These are phyloP conservation scores for Monoraphidium neglectum DNA, from an alignment of 139 green algal genomes.

Conservation along the genomic window DNA sequence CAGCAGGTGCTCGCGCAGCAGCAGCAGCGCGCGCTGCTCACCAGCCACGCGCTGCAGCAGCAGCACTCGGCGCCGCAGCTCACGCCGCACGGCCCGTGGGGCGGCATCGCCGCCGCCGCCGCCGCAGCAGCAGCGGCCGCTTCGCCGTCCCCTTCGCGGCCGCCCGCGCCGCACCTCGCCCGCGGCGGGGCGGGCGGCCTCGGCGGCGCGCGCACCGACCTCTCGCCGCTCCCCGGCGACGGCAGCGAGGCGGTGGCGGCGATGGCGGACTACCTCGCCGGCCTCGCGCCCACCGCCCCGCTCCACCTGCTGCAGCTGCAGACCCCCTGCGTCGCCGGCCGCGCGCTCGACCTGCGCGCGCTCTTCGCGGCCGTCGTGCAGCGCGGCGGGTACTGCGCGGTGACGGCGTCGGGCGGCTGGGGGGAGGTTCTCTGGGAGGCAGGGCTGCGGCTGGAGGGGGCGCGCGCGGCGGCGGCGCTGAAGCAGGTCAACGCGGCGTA, in stretches of 20 bases:
- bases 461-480: neutral
- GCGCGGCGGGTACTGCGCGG: neutral
- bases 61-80: neutral
- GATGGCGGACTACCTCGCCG: slow-evolving; percentile 19
- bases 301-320: slow-evolving; percentile 18
- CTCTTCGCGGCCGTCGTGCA: slow-evolving; percentile 13
- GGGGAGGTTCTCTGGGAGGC: neutral
- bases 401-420: neutral
- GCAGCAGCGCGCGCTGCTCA: neutral
- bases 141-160: neutral
- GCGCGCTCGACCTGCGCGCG: slow-evolving; percentile 15
- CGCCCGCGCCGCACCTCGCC: neutral
- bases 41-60: neutral
- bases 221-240: slow-evolving; percentile 13
- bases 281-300: neutral
- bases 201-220: too few species aligned
- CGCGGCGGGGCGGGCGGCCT: neutral
- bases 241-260: slow-evolving; percentile 13
- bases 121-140: slow-evolving; percentile 2
- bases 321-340: slow-evolving; percentile 1
- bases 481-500: neutral
- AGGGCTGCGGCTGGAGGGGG: neutral
- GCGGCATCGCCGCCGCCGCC: neutral
- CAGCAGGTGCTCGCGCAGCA: neutral
- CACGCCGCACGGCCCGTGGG: neutral